Conservation (phyloP, 2,329 filamentous ascomycete genomes). For the Colletotrichum trifolii region DNA sequence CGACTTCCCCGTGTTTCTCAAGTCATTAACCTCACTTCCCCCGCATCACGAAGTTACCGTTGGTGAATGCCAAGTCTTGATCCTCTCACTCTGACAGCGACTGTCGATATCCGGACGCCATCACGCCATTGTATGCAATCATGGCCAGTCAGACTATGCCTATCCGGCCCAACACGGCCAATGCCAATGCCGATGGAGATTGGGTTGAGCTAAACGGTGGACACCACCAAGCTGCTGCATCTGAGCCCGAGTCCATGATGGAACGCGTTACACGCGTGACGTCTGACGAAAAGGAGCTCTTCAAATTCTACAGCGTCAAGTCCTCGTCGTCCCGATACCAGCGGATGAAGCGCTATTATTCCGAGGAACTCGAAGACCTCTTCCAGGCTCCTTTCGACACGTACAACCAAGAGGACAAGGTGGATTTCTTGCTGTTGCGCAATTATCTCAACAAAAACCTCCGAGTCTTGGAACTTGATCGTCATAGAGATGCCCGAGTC, state of each 20-base stretch:
- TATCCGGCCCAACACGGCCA: background rate
- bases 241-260: constrained; percentile 46
- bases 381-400: constrained; percentile 41
- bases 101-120: background rate
- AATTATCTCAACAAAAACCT: constrained; percentile 54
- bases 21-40: constrained; percentile 19
- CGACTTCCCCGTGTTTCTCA: constrained; percentile 9
- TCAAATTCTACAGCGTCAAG: constrained; percentile 60
- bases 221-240: background rate
- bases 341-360: constrained; percentile 54
- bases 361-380: constrained; percentile 50
- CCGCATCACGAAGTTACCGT: constrained; percentile 9
- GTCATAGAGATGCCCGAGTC: constrained; percentile 51
- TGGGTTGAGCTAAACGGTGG: constrained; percentile 21
- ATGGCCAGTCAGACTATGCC: constrained; percentile 11
- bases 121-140: background rate
- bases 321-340: constrained; percentile 54
- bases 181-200: constrained; percentile 1
- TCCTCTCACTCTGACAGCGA: background rate
- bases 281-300: constrained; percentile 58
- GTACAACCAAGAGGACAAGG: constrained; percentile 54
- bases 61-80: background rate
- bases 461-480: constrained; percentile 32
- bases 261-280: constrained; percentile 56
- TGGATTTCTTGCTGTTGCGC: constrained; percentile 62